phyloP scores from a whole-genome alignment of 1,284 basidiomycete species.

The Cerrena zonata region DNA sequence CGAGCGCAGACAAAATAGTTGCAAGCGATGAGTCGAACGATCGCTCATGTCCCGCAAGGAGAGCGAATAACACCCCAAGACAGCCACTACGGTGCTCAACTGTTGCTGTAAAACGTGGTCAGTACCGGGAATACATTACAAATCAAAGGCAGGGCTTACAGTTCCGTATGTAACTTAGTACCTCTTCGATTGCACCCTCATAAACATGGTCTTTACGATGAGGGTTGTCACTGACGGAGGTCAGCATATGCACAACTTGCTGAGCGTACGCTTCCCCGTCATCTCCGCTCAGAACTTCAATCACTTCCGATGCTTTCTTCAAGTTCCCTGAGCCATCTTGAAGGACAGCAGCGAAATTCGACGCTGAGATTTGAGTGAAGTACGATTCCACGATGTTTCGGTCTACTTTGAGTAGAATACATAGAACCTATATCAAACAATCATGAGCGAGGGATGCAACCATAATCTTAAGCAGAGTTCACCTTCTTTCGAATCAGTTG shows the following conservation, averaged over 20 bases:
- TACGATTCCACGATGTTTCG: slow-evolving; percentile 49
- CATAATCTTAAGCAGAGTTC: no score
- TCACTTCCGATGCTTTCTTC: slow-evolving; percentile 51
- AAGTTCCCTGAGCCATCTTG: slow-evolving; percentile 34
- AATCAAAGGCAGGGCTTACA: slow-evolving; percentile 32
- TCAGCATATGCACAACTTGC: slow-evolving; percentile 43
- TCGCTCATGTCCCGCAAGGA: slow-evolving; percentile 39
- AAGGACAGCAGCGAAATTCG: slow-evolving; percentile 32
- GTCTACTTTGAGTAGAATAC: slow-evolving; percentile 52
- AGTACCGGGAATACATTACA: background rate
- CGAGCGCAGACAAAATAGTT: slow-evolving; percentile 58
- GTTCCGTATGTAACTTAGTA: slow-evolving; percentile 42
- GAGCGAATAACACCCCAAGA: slow-evolving; percentile 44
- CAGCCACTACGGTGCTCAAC: slow-evolving; percentile 42
- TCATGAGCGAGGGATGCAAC: no score
- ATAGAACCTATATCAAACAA: slow-evolving; percentile 56
- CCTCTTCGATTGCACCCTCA: slow-evolving; percentile 49
- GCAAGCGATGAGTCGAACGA: slow-evolving; percentile 53
- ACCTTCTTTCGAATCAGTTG: slow-evolving; percentile 55
- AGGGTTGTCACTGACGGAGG: slow-evolving; percentile 35
- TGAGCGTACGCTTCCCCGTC: slow-evolving; percentile 58
- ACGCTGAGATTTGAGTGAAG: slow-evolving; percentile 38
- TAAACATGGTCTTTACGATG: slow-evolving; percentile 37
- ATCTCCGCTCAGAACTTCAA: slow-evolving; percentile 41
- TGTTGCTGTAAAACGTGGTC: slow-evolving; percentile 36